These are phyloP conservation scores for Nepenthes alata DNA, from an alignment of 179 eudicot genomes.

Conservation along the genomic window DNA sequence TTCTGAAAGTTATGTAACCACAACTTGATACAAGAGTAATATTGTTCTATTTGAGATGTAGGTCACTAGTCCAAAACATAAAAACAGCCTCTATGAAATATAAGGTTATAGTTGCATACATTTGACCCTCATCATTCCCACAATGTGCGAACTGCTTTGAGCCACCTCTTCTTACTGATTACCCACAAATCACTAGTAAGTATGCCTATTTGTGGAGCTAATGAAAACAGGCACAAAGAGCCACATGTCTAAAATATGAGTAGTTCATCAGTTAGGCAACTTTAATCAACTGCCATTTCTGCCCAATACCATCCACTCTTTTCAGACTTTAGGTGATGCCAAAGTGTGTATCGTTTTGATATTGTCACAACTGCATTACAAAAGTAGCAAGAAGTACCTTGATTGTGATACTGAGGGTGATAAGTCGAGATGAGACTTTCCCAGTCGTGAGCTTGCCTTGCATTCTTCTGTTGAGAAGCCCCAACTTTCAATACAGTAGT, in stretches of 20 bases:
- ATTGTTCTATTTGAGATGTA: too few relatives aligned
- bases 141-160: too few relatives aligned
- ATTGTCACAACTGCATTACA: slow-evolving; percentile 1
- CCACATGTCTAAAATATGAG: neutral
- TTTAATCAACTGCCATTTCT: neutral
- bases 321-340: neutral
- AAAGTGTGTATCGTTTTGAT: neutral
- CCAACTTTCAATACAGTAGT: slow-evolving; percentile 31
- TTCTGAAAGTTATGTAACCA: too few relatives aligned
- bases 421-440: slow-evolving; percentile 52
- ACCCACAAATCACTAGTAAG: too few relatives aligned
- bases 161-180: too few relatives aligned
- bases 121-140: too few relatives aligned
- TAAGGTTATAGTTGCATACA: too few relatives aligned
- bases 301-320: neutral
- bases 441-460: slow-evolving; percentile 37
- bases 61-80: too few relatives aligned
- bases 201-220: too few relatives aligned
- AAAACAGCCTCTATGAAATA: too few relatives aligned
- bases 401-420: slow-evolving; percentile 78
- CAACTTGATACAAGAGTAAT: too few relatives aligned
- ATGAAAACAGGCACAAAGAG: too few relatives aligned
- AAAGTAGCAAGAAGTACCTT: slow-evolving; percentile 35
- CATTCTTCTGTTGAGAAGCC: slow-evolving; percentile 18
- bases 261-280: neutral